Percentiles rank a stretch among this genome's conserved stretches.
Conservation (phyloP, 2,329 filamentous ascomycete genomes). For the Byssothecium circinans region DNA sequence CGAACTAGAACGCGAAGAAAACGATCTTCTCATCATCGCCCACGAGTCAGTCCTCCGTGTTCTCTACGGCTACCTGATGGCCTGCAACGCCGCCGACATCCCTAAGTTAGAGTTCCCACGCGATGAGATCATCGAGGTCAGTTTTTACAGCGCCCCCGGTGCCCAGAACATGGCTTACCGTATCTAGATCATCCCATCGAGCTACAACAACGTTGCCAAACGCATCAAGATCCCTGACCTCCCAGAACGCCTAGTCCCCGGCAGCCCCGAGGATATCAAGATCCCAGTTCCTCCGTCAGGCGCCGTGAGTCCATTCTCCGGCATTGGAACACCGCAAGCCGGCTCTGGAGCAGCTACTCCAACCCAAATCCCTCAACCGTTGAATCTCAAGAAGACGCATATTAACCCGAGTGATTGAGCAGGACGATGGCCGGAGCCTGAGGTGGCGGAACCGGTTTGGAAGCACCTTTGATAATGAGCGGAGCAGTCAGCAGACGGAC, state of each 20-base stretch:
- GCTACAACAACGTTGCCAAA: conserved; percentile 94
- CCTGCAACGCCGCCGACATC: conserved; percentile 93
- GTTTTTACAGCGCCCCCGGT: conserved; percentile 14
- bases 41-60: conserved; percentile 98
- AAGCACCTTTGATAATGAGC: conserved; percentile 24
- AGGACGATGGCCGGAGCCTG: conserved; percentile 1
- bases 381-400: conserved; percentile 31
- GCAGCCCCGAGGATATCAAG: conserved; percentile 77
- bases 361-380: conserved; percentile 20
- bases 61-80: conserved; percentile 97
- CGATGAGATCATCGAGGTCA: conserved; percentile 91
- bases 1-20: conserved; percentile 93
- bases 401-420: conserved; percentile 34
- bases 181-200: conserved; percentile 81
- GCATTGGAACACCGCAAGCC: conserved; percentile 40
- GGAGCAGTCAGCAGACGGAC: conserved; percentile 23
- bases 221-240: conserved; percentile 80
- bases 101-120: conserved; percentile 90
- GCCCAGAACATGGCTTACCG: conserved; percentile 6
- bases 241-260: conserved; percentile 67
- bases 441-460: conserved; percentile 19
- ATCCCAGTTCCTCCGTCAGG: conserved; percentile 70
- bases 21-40: conserved; percentile 96
- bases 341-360: conserved; percentile 34
- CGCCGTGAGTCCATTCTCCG: conserved; percentile 47